These are phyloP conservation scores for Periconia macrospinosa DNA, from an alignment of 2,329 filamentous ascomycete genomes.

Conservation along the genomic window DNA sequence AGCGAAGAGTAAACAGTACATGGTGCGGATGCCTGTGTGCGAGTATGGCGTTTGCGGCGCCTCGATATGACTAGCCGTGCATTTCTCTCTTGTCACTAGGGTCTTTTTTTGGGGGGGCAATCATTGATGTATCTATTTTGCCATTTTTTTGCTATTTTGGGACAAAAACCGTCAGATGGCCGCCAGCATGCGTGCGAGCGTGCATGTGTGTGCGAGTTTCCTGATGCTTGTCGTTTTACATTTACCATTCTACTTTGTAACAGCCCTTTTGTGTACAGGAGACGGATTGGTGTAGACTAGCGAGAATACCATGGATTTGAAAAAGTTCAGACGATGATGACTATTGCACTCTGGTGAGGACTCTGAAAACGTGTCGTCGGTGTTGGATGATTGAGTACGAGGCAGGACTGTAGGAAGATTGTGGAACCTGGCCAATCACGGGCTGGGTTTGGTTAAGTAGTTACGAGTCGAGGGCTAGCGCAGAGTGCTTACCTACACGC, in stretches of 20 bases:
- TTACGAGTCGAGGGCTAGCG: background rate
- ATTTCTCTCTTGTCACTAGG: background rate
- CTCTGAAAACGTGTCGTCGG: no score
- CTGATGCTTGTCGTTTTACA: slow-evolving; percentile 5
- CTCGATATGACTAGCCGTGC: background rate
- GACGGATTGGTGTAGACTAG: slow-evolving; percentile 6
- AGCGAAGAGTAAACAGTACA: background rate
- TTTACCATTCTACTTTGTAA: slow-evolving; percentile 8
- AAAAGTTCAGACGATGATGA: no score
- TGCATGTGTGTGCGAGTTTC: background rate
- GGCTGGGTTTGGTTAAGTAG: no score
- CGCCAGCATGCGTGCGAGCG: slow-evolving; percentile 1
- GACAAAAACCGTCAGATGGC: background rate
- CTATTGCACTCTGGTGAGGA: no score
- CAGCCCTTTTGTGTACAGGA: slow-evolving; percentile 1
- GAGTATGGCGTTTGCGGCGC: slow-evolving; percentile 1
- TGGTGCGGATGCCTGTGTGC: background rate
- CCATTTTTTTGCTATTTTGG: background rate
- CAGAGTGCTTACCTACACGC: background rate
- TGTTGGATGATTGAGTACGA: no score
- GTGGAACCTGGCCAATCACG: background rate
- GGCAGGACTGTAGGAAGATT: background rate
- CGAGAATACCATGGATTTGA: background rate
- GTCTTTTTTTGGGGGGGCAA: background rate
- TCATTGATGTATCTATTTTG: background rate